These are phyloP conservation scores for Colletotrichum salicis DNA, from an alignment of 2,329 filamentous ascomycete genomes.

Conservation along the genomic window DNA sequence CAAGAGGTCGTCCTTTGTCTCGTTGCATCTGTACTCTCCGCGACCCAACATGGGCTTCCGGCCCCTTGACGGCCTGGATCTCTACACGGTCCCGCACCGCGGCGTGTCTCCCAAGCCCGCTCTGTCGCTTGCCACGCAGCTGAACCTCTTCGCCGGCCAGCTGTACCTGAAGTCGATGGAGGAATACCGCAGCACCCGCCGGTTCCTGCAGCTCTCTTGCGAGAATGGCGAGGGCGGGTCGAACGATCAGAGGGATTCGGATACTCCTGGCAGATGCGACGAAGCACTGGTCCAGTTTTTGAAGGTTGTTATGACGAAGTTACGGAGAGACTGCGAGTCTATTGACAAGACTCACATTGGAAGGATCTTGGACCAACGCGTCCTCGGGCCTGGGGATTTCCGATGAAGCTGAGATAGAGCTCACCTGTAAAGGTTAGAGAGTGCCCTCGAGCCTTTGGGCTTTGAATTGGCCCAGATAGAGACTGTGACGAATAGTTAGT, in stretches of 20 bases:
- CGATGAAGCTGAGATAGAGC: too few species aligned
- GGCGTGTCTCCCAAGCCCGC: accelerated
- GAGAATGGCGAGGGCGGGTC: too few species aligned
- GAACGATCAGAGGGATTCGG: too few species aligned
- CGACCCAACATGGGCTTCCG: slow-evolving; percentile 49
- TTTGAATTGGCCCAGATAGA: too few species aligned
- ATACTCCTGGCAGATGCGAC: too few species aligned
- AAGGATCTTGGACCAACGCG: neutral
- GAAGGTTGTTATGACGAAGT: slow-evolving; percentile 46
- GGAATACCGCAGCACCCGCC: slow-evolving; percentile 57
- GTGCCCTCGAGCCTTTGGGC: too few species aligned
- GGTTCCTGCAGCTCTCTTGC: too few species aligned
- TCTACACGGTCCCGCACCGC: slow-evolving; percentile 51
- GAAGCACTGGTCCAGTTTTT: slow-evolving; percentile 44
- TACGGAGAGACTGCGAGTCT: slow-evolving; percentile 48
- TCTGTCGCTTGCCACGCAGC: slow-evolving; percentile 41
- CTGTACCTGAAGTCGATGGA: slow-evolving; percentile 66
- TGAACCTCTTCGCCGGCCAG: slow-evolving; percentile 76
- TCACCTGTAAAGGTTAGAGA: too few species aligned
- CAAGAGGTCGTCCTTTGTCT: slow-evolving; percentile 43
- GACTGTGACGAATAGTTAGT: too few species aligned
- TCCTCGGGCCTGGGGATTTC: neutral
- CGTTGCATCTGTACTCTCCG: slow-evolving; percentile 64
- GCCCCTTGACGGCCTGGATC: slow-evolving; percentile 56
- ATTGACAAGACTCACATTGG: slow-evolving; percentile 53